Conservation (phyloP, 805 yeast species). For the Ogataea pini region DNA sequence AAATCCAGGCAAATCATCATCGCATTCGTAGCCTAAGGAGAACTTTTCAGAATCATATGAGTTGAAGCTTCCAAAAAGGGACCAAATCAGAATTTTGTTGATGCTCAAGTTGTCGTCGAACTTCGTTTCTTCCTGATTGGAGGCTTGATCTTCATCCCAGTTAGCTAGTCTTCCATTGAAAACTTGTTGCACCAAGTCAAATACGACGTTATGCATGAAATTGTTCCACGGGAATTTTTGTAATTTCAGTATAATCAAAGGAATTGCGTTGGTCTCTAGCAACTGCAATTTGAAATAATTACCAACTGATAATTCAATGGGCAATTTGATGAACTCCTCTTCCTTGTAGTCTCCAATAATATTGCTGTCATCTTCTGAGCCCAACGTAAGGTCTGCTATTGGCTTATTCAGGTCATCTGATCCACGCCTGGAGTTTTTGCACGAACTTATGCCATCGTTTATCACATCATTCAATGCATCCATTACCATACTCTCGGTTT, state of each 20-base stretch:
- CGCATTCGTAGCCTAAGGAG: constrained; percentile 9
- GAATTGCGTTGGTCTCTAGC: constrained; percentile 66
- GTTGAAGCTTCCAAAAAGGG: constrained; percentile 35
- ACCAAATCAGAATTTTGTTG: constrained; percentile 38
- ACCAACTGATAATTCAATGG: constrained; percentile 53
- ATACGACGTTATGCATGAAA: constrained; percentile 94
- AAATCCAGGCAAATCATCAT: constrained; percentile 32
- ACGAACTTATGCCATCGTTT: constrained; percentile 21
- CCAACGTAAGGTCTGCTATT: constrained; percentile 32
- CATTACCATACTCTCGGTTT: constrained; percentile 38
- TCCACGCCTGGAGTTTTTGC: constrained; percentile 1
- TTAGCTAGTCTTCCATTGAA: constrained; percentile 64
- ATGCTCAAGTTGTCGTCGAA: constrained; percentile 36
- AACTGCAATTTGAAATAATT: constrained; percentile 80
- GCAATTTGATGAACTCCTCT: constrained; percentile 27
- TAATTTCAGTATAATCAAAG: constrained; percentile 64
- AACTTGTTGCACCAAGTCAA: constrained; percentile 92
- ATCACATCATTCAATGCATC: constrained; percentile 38
- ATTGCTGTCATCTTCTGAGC: constrained; percentile 26
- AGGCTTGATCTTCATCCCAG: constrained; percentile 39
- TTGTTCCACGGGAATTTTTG: constrained; percentile 94
- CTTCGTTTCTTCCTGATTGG: constrained; percentile 35
- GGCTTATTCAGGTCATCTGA: constrained; percentile 21
- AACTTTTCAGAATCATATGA: constrained; percentile 21
- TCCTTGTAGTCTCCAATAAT: constrained; percentile 7